Percentiles rank a stretch among this genome's conserved stretches.
phyloP scores from a whole-genome alignment of 2,329 filamentous ascomycete species.

The Xylaria digitata region DNA sequence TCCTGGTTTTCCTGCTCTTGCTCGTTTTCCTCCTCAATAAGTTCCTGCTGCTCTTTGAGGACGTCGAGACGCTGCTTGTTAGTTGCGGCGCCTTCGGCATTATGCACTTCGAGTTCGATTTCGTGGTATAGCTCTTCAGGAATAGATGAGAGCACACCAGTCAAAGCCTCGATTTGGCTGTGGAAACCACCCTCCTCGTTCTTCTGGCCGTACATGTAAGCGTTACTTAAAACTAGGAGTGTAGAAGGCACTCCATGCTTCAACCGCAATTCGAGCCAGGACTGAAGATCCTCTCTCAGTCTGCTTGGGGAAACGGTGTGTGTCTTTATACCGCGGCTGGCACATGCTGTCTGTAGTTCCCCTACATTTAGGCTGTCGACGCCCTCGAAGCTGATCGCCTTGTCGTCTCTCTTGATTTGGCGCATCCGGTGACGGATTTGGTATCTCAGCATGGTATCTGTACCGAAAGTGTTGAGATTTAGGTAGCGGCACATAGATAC shows the following conservation, averaged over 20 bases:
- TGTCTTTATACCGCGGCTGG: slow-evolving; percentile 90
- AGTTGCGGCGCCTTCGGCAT: slow-evolving; percentile 93
- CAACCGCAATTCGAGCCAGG: slow-evolving; percentile 93
- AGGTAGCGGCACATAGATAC: slow-evolving; percentile 99
- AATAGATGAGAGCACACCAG: slow-evolving; percentile 91
- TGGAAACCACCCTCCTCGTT: slow-evolving; percentile 83
- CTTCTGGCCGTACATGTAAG: slow-evolving; percentile 90
- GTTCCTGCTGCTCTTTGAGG: slow-evolving; percentile 96
- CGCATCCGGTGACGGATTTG: slow-evolving; percentile 97
- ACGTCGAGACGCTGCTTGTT: slow-evolving; percentile 99
- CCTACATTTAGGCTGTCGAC: slow-evolving; percentile 92
- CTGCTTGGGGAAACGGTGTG: slow-evolving; percentile 90
- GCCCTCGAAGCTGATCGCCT: slow-evolving; percentile 92
- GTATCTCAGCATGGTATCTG: slow-evolving; percentile 97
- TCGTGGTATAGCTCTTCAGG: slow-evolving; percentile 99
- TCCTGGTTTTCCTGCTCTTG: slow-evolving; percentile 86
- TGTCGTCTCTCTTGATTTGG: slow-evolving; percentile 98
- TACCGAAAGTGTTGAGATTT: slow-evolving; percentile 96
- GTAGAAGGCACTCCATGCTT: slow-evolving; percentile 97
- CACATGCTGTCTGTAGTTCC: slow-evolving; percentile 92
- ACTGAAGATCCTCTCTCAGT: slow-evolving; percentile 88
- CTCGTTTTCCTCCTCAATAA: slow-evolving; percentile 96
- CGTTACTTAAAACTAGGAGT: slow-evolving; percentile 93
- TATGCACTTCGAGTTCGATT: slow-evolving; percentile 98
- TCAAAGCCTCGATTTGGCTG: slow-evolving; percentile 91